Base-by-base conservation (phyloP, 495 filamentous ascomycete species). In the Penicillium diatomitis region DNA sequence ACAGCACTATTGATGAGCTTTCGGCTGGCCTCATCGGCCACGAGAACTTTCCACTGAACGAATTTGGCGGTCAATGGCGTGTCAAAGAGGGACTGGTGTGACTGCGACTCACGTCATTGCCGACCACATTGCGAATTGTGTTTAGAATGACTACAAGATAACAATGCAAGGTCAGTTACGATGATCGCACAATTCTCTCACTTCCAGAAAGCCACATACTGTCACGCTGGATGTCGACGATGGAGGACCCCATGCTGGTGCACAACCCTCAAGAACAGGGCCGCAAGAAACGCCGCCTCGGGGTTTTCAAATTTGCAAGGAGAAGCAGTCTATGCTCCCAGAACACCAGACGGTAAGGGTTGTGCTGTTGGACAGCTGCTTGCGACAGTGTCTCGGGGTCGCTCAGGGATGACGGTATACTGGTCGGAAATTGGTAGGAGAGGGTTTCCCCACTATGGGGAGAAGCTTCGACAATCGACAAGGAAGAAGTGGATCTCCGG, bases 1-100 rank as follows among this genome's bases (percentile, higher is more conserved):
- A 90, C 80, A 28, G 87, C 86, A 75, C 85, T 88, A 64, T 92
- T 84, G 54, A 97, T 76, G 54, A 98, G 71, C 61, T 82, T 85
- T 62, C 81, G 83, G 63, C 86, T 87, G 20, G 67, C 71, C 52
- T 85, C 82, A 69, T 98, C 92, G 55, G 94, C 68, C 32, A 98
- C 85, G 58, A 97, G 69, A 55, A 96, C 85, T 77, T 95, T 96
- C 92, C 92, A 97, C 91, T 97, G 62, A 41, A 46, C 48, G 37
- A 38, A 54, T 32, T 51, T 31, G 33, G 20, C 11, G 45, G 52
- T 40, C 48, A 63, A 61, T 45, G 71, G 62, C 59, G 48, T 59
- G 49, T 53, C 39, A 55, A 58, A 44, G 54, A 61, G 45, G 57
- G 53, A 46, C 49, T 36, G 41, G 42, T 49, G 32, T 20, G 46